A percentile compares a stretch with the other conserved stretches of the same genome.
Conservation (phyloP, 805 yeast species). For the Candida quercuum region DNA sequence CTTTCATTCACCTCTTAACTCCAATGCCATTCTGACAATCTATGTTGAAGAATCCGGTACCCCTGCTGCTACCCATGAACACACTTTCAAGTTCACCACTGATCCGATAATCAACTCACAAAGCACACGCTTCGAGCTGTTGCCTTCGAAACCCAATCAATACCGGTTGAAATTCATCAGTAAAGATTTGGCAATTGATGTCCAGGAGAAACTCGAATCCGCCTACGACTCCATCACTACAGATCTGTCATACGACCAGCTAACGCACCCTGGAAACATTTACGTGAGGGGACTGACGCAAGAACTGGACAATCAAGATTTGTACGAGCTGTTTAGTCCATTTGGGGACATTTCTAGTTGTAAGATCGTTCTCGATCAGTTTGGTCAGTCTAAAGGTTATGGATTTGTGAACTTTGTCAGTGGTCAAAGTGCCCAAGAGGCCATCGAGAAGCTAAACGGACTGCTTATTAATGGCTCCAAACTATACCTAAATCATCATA, state of each 20-base stretch:
- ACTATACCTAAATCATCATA: constrained; percentile 51
- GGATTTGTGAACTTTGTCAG: constrained; percentile 62
- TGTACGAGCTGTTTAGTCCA: constrained; percentile 30
- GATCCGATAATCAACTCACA: background rate
- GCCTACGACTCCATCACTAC: constrained; percentile 5
- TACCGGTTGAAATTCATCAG: constrained; percentile 15
- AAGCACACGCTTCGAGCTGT: background rate
- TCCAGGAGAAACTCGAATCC: constrained; percentile 3
- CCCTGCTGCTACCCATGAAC: no score
- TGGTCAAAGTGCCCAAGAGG: constrained; percentile 50
- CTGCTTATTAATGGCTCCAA: constrained; percentile 28
- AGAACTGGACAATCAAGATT: constrained; percentile 31
- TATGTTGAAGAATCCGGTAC: background rate
- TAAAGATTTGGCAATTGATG: constrained; percentile 12
- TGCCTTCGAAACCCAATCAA: background rate
- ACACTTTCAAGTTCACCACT: background rate
- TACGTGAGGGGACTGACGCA: constrained; percentile 45
- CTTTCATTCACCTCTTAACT: constrained; percentile 20
- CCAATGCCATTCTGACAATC: constrained; percentile 20
- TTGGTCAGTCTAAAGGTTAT: constrained; percentile 42
- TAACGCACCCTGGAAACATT: constrained; percentile 52
- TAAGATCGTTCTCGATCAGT: constrained; percentile 41
- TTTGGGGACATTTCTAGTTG: constrained; percentile 39
- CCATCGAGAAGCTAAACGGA: constrained; percentile 52
- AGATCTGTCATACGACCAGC: constrained; percentile 21